phyloP scores from a whole-genome alignment of 2,329 filamentous ascomycete genomes.

The Knoxdaviesia capensis region DNA sequence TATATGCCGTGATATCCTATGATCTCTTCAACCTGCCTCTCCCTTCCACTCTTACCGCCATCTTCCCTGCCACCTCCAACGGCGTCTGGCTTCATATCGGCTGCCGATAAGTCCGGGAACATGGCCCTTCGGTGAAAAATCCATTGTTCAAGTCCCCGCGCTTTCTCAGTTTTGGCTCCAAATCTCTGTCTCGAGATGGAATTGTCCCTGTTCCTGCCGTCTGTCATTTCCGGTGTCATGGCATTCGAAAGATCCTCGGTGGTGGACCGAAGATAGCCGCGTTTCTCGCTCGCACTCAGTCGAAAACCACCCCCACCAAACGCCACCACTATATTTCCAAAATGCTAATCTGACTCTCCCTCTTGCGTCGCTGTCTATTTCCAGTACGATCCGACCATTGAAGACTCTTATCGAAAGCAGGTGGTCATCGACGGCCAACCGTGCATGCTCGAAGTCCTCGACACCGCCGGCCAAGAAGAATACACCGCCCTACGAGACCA shows the following conservation, averaged over 20 bases:
- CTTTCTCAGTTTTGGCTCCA: background rate
- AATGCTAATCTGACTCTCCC: background rate
- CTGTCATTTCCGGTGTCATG: background rate
- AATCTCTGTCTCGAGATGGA: background rate
- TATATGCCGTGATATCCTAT: background rate
- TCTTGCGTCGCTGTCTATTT: conserved; percentile 3
- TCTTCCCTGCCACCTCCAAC: background rate
- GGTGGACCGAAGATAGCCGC: background rate
- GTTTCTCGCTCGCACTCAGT: background rate
- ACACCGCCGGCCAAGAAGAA: conserved; percentile 96
- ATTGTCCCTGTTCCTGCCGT: background rate
- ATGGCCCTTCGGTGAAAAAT: too few relatives aligned
- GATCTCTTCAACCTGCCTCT: conserved; percentile 1
- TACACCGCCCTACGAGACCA: conserved; percentile 93
- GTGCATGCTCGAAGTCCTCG: conserved; percentile 92
- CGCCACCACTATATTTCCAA: background rate
- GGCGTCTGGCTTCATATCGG: too few relatives aligned
- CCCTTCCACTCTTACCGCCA: background rate
- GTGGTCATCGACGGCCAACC: conserved; percentile 87
- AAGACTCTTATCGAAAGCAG: conserved; percentile 75
- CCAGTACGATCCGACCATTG: conserved; percentile 71
- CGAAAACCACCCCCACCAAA: background rate
- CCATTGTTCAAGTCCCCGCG: too few relatives aligned
- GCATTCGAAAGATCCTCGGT: background rate
- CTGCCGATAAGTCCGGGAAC: too few relatives aligned